Evolutionary conservation across 306 rosid species (phyloP), one percentile per base, ranked within the genome.

Genomic region (Prunus mongolica): DNA sequence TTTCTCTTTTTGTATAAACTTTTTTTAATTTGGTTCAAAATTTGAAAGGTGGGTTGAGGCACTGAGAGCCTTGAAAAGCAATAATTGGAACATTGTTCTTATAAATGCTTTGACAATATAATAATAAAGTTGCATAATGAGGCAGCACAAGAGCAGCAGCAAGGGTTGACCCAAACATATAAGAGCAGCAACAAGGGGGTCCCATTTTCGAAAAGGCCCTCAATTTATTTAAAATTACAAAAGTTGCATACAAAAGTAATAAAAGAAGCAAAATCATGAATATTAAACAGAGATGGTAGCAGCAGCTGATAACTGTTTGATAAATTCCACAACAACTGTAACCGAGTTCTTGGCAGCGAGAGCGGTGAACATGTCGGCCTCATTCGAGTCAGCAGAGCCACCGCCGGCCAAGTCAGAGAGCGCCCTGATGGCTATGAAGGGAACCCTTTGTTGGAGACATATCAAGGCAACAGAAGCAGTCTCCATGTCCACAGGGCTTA

Each of bases 401-500:
- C 90, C 87, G 5, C 93, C 93, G 54, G 84, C 84, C 73, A 80
- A 73, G 80, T 73, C 84, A 1, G 91, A 87, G 65, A 91, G 76
- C 57, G 91, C 86, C 56, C 93, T 81, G 3, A 88, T 32, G 24
- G 70, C 68, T 28, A 91, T 91, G 82, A 87, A 91, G 0, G 96
- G 88, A 4, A 77, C 60, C 47, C 52, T 82, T 41, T 91, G 90
- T 28, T 91, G 91, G 1, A 68, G 65, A 60, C 89, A 82, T 8
- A 88, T 66, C 1, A 88, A 81, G 1, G 96, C 93, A 28, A 88
- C 93, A 0, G 90, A 62, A 0, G 91, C 90, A 70, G 77, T 86
- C 65, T 86, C 86, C 86, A 86, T 86, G 75, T 88, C 91, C 0
- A 87, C 87, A 0, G 91, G 88, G 25, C 89, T 79, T 12, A 85